Conservation (phyloP, 2,329 filamentous ascomycete genomes). For the Fusarium miscanthi region DNA sequence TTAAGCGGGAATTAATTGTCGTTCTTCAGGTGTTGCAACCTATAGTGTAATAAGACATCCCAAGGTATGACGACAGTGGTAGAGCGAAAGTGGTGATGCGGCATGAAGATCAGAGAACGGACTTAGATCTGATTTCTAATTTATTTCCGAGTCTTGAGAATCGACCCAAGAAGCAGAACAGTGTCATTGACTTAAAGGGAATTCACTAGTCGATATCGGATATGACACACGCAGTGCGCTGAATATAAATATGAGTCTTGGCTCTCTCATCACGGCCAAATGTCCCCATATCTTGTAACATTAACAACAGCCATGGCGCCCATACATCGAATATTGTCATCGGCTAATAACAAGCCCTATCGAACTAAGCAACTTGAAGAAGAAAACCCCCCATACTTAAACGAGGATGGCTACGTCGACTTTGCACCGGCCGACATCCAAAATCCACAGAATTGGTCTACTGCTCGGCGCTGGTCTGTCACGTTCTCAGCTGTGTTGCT, state of each 20-base stretch:
- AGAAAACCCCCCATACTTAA: conserved; percentile 18
- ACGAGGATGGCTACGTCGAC: conserved; percentile 23
- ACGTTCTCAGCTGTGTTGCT: conserved; percentile 22
- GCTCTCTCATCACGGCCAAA: background rate
- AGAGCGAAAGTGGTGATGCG: conserved; percentile 15
- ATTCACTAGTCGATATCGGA: background rate
- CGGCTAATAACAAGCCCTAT: conserved; percentile 25
- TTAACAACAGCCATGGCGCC: conserved; percentile 10
- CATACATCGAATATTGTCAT: conserved; percentile 28
- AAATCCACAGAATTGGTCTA: conserved; percentile 21
- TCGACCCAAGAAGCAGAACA: background rate
- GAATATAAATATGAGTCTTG: conserved; percentile 6
- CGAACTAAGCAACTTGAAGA: conserved; percentile 18
- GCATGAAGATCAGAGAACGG: conserved; percentile 18
- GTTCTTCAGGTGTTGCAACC: background rate
- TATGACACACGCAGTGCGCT: background rate
- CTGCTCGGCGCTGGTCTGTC: conserved; percentile 3
- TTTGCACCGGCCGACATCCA: conserved; percentile 10
- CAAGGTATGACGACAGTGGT: conserved; percentile 24
- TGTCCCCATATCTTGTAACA: background rate
- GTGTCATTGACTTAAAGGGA: conserved; percentile 14
- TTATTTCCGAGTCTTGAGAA: conserved; percentile 3
- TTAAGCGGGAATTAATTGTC: background rate
- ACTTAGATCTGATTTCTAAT: conserved; percentile 18
- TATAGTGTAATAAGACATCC: conserved; percentile 12